Conservation (phyloP, 2,329 filamentous ascomycete genomes). For the Epichloe brachyelytri region DNA sequence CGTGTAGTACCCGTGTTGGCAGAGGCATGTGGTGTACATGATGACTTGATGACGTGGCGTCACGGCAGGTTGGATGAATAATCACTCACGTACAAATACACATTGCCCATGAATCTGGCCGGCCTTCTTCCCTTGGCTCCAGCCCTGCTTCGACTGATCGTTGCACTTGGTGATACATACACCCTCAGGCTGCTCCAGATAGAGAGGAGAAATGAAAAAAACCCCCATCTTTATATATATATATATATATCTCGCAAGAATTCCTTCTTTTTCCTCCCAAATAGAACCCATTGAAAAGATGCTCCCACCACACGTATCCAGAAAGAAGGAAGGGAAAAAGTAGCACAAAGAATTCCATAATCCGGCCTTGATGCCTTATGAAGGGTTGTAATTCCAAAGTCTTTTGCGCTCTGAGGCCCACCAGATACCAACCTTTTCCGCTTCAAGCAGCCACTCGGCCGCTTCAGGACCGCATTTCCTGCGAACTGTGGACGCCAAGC, state of each 20-base stretch:
- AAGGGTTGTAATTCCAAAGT: slow-evolving; percentile 6
- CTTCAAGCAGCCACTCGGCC: slow-evolving; percentile 18
- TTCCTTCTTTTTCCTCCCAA: background rate
- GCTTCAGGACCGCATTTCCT: slow-evolving; percentile 10
- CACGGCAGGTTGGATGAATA: no score
- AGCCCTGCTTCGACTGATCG: no score
- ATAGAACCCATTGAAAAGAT: background rate
- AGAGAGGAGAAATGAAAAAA: no score
- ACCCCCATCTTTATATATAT: no score
- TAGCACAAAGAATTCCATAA: background rate
- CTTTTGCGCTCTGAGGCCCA: slow-evolving; percentile 16
- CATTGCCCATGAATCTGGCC: no score
- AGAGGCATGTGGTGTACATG: no score
- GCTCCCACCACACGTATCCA: background rate
- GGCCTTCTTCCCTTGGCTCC: no score
- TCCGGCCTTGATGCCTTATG: background rate
- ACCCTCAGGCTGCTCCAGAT: no score
- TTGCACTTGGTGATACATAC: no score
- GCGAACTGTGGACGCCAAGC: slow-evolving; percentile 7
- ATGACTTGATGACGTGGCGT: no score
- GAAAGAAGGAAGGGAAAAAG: background rate
- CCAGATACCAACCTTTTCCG: slow-evolving; percentile 18
- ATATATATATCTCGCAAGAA: background rate
- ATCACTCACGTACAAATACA: no score
- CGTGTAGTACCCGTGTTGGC: no score